phyloP scores from a whole-genome alignment of 2,329 filamentous ascomycete genomes.

The Diaporthe destruens region DNA sequence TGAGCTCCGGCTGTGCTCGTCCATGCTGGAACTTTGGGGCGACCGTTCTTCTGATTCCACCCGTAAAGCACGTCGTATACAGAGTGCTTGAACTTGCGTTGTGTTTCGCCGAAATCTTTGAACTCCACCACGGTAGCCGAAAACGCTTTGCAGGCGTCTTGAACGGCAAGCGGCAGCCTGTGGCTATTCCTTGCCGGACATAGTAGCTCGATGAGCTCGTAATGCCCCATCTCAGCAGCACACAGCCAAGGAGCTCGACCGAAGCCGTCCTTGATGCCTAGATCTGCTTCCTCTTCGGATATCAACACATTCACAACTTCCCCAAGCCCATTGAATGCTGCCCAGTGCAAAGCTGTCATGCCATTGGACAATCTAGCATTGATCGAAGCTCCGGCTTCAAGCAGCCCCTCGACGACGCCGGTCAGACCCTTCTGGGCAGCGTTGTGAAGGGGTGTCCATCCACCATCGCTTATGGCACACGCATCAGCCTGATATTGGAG shows the following conservation, averaged over 20 bases:
- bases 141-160: constrained; percentile 60
- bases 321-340: constrained; percentile 62
- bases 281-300: constrained; percentile 48
- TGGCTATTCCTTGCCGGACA: constrained; percentile 52
- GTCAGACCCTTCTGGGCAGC: constrained; percentile 54
- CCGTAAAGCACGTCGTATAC: constrained; percentile 66
- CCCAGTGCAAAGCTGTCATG: constrained; percentile 67
- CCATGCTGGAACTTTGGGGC: constrained; percentile 59
- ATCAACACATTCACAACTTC: constrained; percentile 59
- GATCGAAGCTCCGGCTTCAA: constrained; percentile 58
- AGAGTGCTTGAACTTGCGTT: constrained; percentile 61
- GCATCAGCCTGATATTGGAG: constrained; percentile 51
- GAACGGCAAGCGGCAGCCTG: constrained; percentile 54
- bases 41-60: constrained; percentile 59
- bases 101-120: constrained; percentile 53
- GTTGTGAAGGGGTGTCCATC: constrained; percentile 58
- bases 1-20: constrained; percentile 59
- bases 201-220: constrained; percentile 53
- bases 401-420: constrained; percentile 52
- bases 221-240: constrained; percentile 54
- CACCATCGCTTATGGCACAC: constrained; percentile 53
- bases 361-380: constrained; percentile 63
- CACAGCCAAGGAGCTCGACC: constrained; percentile 57
- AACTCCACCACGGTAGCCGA: constrained; percentile 68
- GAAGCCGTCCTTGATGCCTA: constrained; percentile 54